These are phyloP conservation scores for Verticillium albo-atrum DNA, from an alignment of 2,329 filamentous ascomycete genomes.

Conservation along the genomic window DNA sequence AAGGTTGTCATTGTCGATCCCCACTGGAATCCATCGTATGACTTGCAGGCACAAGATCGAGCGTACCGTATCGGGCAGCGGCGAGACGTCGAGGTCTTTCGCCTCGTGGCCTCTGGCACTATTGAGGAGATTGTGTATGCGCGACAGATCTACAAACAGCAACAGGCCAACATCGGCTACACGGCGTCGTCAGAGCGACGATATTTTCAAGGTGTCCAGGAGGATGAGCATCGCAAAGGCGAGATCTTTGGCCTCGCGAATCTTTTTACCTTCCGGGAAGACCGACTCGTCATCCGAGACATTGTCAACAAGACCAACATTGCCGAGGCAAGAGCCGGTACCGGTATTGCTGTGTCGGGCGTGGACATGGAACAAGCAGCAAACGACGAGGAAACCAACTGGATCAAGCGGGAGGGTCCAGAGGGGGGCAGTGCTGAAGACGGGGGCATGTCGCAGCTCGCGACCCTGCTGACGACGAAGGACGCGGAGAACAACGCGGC, in stretches of 20 bases:
- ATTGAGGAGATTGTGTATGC: constrained; percentile 98
- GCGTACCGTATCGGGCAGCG: constrained; percentile 94
- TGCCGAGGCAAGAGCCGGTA: constrained; percentile 83
- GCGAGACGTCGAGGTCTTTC: constrained; percentile 91
- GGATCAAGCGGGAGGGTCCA: constrained; percentile 38
- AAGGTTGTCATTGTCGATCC: constrained; percentile 97
- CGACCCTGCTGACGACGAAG: constrained; percentile 35
- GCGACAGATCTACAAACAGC: constrained; percentile 96
- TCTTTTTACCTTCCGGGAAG: constrained; percentile 75
- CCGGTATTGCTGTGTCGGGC: constrained; percentile 74
- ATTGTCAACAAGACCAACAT: constrained; percentile 99
- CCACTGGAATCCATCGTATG: constrained; percentile 95
- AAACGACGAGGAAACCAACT: constrained; percentile 40
- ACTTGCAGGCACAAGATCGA: constrained; percentile 92
- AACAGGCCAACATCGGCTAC: constrained; percentile 97
- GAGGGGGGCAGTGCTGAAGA: constrained; percentile 47
- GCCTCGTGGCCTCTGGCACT: constrained; percentile 83
- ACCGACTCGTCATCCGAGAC: constrained; percentile 79
- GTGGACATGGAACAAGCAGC: constrained; percentile 64
- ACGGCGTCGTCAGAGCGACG: constrained; percentile 86
- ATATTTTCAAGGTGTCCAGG: constrained; percentile 93
- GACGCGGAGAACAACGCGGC: neutral
- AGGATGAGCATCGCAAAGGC: constrained; percentile 75
- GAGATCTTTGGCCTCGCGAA: constrained; percentile 92
- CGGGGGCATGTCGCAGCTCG: constrained; percentile 60